phyloP scores from a whole-genome alignment of 1,284 basidiomycete genomes.

The Pseudozyma hubeiensis region DNA sequence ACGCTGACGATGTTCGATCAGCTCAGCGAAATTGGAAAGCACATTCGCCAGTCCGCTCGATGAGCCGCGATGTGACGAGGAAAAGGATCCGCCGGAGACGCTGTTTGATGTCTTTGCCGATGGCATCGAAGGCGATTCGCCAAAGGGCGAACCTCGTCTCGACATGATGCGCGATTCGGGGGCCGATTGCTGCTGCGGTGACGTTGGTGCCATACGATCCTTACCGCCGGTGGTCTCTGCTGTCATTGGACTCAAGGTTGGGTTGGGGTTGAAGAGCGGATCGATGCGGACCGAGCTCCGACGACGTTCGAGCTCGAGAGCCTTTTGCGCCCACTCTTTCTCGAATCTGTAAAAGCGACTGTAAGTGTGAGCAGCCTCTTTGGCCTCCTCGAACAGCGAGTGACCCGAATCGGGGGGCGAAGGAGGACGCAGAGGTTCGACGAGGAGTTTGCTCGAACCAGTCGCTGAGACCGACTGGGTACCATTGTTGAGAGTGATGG shows the following conservation, averaged over 20 bases:
- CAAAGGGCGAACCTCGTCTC: constrained; percentile 33
- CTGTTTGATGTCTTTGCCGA: constrained; percentile 18
- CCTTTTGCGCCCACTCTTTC: constrained; percentile 48
- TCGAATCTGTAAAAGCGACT: constrained; percentile 51
- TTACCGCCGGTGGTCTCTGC: constrained; percentile 15
- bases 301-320: constrained; percentile 45
- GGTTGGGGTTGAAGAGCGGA: constrained; percentile 29
- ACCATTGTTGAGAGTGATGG: constrained; percentile 26
- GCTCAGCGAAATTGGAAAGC: constrained; percentile 45
- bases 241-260: constrained; percentile 14
- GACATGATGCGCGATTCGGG: constrained; percentile 43
- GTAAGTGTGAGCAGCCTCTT: constrained; percentile 34
- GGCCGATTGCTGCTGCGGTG: constrained; percentile 37
- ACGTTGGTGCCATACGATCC: constrained; percentile 2
- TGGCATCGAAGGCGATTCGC: constrained; percentile 3
- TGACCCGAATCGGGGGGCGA: constrained; percentile 15
- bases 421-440: constrained; percentile 15
- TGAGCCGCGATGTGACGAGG: constrained; percentile 31
- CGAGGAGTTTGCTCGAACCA: neutral
- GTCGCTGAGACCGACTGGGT: neutral
- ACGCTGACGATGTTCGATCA: constrained; percentile 48
- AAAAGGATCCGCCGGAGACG: constrained; percentile 25
- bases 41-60: constrained; percentile 37
- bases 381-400: constrained; percentile 32
- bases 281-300: constrained; percentile 44